Conservation (phyloP, 495 filamentous ascomycete species). For the Physcia stellaris region DNA sequence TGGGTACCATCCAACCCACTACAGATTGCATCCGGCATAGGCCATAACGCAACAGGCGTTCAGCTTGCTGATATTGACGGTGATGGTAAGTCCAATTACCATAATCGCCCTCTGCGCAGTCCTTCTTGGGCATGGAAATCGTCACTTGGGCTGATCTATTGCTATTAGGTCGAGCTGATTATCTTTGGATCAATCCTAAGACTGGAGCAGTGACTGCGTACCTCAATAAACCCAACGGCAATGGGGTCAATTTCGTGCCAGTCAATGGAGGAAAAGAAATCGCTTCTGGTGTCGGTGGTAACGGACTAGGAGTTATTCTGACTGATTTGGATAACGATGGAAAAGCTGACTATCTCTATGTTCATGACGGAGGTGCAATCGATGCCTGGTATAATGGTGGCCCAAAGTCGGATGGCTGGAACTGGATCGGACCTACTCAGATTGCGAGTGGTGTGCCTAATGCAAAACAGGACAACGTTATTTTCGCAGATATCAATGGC, state of each 20-base stretch:
- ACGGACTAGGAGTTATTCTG: background rate
- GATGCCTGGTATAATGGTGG: background rate
- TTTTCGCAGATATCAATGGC: conserved; percentile 8
- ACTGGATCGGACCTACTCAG: background rate
- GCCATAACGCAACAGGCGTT: conserved; percentile 14
- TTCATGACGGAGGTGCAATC: background rate
- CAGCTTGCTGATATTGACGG: conserved; percentile 18
- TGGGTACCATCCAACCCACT: conserved; percentile 5
- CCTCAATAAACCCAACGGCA: background rate
- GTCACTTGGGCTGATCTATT: too few relatives aligned
- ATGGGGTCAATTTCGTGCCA: background rate
- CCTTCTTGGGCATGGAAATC: too few relatives aligned
- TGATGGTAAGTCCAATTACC: conserved; percentile 17
- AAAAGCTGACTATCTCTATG: conserved; percentile 2
- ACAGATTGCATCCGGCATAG: conserved; percentile 14
- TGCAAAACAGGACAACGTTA: background rate
- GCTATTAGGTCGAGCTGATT: too few relatives aligned
- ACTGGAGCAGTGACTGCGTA: background rate
- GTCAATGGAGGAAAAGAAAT: too few relatives aligned
- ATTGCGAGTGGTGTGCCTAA: background rate
- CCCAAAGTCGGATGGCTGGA: background rate
- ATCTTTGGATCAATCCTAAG: background rate
- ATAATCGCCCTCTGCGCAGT: too few relatives aligned
- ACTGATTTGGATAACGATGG: conserved; percentile 1
- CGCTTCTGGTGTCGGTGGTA: too few relatives aligned